Base-by-base conservation (phyloP, 2,329 filamentous ascomycete species). In the Westerdykella ornata region DNA sequence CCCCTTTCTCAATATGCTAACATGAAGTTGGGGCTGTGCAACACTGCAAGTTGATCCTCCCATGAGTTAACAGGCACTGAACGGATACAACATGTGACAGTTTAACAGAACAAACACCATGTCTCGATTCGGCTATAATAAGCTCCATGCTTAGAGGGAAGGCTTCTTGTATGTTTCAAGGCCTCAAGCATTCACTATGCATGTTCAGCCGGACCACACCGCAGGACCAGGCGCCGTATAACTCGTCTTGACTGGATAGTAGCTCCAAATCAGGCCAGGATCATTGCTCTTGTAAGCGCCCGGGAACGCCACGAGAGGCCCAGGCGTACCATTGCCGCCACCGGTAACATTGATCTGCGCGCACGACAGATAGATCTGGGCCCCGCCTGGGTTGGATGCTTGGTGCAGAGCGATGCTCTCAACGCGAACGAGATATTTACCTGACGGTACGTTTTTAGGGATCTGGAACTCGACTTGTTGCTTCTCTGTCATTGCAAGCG, bases 331-430 rank as follows among this genome's bases (percentile, higher is more conserved):
- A 38, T 46, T 59, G 4, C 66, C 66, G 17, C 60, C 56, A 8
- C 63, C 63, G 5, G 59, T 62, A 42, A 73, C 60, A 43, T 68
- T 60, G 37, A 74, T 48, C 52, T 73, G 70, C 0, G 66, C 68
- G 49, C 71, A 73, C 9, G 62, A 62, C 22, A 70, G 61, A 51
- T 72, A 73, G 42, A 72, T 70, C 53, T 72, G 63, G 5, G 63
- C 64, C 33, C 63, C 63, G 7, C 56, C 58, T 4, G 50, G 46
- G 13, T 42, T 51, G 16, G 51, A 47, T 4, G 63, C 68, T 41
- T 66, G 62, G 44, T 71, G 68, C 13, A 72, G 56, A 2, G 61
- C 69, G 35, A 74, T 70, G 38, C 70, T 69, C 47, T 74, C 70
- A 14, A 68, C 61, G 8, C 69, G 63, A 8, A 72, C 53, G 14